These are phyloP conservation scores for Trichosporon ovoides DNA, from an alignment of 1,284 basidiomycete genomes.

Conservation along the genomic window DNA sequence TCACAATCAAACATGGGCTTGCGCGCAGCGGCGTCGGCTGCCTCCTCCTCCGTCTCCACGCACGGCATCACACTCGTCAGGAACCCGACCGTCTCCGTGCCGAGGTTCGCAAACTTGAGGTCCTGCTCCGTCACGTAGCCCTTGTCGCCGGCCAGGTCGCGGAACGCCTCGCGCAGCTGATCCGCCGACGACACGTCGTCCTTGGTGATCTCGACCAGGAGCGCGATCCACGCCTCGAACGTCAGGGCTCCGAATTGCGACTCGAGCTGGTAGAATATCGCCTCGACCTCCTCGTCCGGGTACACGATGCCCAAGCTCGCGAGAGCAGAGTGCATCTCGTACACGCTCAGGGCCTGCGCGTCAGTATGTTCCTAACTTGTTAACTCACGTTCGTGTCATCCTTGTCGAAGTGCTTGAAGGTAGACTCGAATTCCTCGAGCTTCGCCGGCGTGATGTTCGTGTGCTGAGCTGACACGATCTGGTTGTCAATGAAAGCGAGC, in stretches of 20 bases:
- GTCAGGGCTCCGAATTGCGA: slow-evolving; percentile 81
- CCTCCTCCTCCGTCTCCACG: slow-evolving; percentile 13
- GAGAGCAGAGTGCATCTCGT: slow-evolving; percentile 86
- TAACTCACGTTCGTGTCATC: slow-evolving; percentile 68
- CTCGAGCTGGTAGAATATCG: slow-evolving; percentile 74
- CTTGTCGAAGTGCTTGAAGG: slow-evolving; percentile 95
- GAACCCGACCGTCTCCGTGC: slow-evolving; percentile 73
- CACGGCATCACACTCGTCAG: slow-evolving; percentile 53
- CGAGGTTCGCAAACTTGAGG: slow-evolving; percentile 77
- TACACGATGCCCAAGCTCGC: slow-evolving; percentile 93
- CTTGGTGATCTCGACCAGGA: slow-evolving; percentile 90
- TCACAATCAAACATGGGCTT: slow-evolving; percentile 40
- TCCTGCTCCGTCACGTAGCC: slow-evolving; percentile 86
- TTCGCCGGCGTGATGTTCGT: slow-evolving; percentile 77
- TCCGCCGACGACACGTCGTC: slow-evolving; percentile 83
- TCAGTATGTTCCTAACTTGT: slow-evolving; percentile 10
- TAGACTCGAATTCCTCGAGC: slow-evolving; percentile 93
- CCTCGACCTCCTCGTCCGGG: slow-evolving; percentile 80
- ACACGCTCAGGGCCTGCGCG: slow-evolving; percentile 61
- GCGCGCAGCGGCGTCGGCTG: not conserved
- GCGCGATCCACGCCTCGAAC: slow-evolving; percentile 91
- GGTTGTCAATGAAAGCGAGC: slow-evolving; percentile 92
- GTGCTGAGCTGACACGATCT: slow-evolving; percentile 69
- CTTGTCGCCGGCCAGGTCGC: slow-evolving; percentile 85
- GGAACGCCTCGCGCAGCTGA: slow-evolving; percentile 88